A percentile compares a stretch with the other conserved stretches of the same genome.
Evolutionary conservation across 2,329 filamentous ascomycete species (phyloP).

Genomic region (Domatiomyces globalis): DNA sequence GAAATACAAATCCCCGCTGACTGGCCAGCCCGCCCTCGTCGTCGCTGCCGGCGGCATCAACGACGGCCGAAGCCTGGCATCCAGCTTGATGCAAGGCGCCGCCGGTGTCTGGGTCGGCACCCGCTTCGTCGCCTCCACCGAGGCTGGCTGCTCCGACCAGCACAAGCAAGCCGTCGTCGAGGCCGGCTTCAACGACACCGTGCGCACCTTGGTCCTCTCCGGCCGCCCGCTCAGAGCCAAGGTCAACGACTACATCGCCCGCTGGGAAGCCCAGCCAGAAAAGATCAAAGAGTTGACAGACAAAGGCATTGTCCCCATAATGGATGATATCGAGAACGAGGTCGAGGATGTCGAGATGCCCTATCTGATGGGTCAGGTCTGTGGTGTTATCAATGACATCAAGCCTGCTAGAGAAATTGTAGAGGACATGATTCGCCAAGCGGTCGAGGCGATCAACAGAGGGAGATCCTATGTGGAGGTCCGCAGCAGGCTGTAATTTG

Average conservation of each 20-base stretch:
- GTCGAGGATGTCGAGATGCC: slow-evolving; percentile 72
- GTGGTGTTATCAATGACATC: slow-evolving; percentile 59
- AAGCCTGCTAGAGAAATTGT: slow-evolving; percentile 75
- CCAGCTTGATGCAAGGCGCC: slow-evolving; percentile 74
- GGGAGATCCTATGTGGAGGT: not conserved
- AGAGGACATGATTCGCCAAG: slow-evolving; percentile 75
- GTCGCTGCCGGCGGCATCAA: slow-evolving; percentile 80
- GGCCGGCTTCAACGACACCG: slow-evolving; percentile 66
- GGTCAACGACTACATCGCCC: slow-evolving; percentile 68
- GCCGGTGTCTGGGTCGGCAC: slow-evolving; percentile 89
- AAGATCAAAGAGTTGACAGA: slow-evolving; percentile 64
- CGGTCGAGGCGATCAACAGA: slow-evolving; percentile 31
- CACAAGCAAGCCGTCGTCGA: slow-evolving; percentile 74
- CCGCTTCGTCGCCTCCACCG: slow-evolving; percentile 68
- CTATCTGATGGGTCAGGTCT: slow-evolving; percentile 88
- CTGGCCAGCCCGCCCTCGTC: slow-evolving; percentile 58
- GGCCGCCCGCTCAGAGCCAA: slow-evolving; percentile 68
- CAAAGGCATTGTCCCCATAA: slow-evolving; percentile 63
- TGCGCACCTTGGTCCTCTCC: slow-evolving; percentile 66
- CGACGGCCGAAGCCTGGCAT: slow-evolving; percentile 67
- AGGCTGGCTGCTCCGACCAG: slow-evolving; percentile 65
- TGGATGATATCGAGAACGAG: slow-evolving; percentile 61
- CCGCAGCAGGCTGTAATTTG: not conserved
- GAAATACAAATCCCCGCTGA: slow-evolving; percentile 56
- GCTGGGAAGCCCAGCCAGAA: slow-evolving; percentile 64